Conservation (phyloP, 139 green algal genomes). For the Coccomyxa sp. region DNA sequence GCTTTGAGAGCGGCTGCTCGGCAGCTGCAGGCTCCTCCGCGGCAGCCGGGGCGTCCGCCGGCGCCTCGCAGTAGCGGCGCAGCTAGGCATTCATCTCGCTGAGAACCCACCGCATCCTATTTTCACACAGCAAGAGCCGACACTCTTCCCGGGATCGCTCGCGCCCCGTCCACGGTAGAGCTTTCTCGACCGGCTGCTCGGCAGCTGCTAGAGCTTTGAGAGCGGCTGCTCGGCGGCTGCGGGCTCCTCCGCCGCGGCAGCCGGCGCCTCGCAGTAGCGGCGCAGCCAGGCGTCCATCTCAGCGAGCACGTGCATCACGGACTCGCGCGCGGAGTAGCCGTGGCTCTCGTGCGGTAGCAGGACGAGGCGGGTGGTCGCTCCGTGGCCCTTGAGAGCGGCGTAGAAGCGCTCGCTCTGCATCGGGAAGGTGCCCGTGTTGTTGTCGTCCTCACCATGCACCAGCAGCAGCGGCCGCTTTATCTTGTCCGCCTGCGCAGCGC, state of each 20-base stretch:
- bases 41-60: too few species aligned
- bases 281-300: constrained; percentile 80
- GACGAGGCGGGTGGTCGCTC: constrained; percentile 72
- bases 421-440: constrained; percentile 82
- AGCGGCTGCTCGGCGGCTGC: too few species aligned
- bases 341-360: constrained; percentile 94
- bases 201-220: too few species aligned
- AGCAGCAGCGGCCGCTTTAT: constrained; percentile 92
- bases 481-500: constrained; percentile 77
- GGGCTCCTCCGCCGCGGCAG: too few species aligned
- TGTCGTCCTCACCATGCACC: constrained; percentile 96
- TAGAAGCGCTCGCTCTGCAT: constrained; percentile 93
- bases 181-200: too few species aligned
- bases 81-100: constrained; percentile 83
- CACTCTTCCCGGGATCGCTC: too few species aligned
- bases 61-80: constrained; percentile 21
- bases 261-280: constrained; percentile 10
- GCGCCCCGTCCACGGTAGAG: too few species aligned
- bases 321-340: constrained; percentile 72
- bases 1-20: too few species aligned
- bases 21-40: too few species aligned
- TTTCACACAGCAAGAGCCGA: too few species aligned
- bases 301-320: constrained; percentile 69
- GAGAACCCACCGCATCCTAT: too few species aligned
- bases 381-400: constrained; percentile 83